phyloP scores from a whole-genome alignment of 1,284 basidiomycete species.

The Macrocybe sp. region DNA sequence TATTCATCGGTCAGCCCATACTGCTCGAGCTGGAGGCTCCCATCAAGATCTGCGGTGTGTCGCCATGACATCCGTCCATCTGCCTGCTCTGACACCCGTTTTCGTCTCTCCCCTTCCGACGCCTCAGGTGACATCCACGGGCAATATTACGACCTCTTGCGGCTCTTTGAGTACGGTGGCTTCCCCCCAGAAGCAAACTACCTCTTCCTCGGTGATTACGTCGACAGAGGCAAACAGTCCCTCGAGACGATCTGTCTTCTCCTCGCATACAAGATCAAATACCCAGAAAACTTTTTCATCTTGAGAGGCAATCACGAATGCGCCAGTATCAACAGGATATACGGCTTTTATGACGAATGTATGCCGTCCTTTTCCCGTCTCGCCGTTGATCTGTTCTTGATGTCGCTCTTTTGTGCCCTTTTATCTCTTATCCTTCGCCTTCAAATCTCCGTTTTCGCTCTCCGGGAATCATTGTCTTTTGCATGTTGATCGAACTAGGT shows the following conservation, averaged over 20 bases:
- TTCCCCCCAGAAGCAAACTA: constrained; percentile 97
- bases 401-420: not conserved
- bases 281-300: constrained; percentile 97
- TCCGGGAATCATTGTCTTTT: constrained; percentile 1
- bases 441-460: not conserved
- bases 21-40: constrained; percentile 91
- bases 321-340: constrained; percentile 93
- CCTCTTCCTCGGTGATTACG: constrained; percentile 93
- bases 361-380: constrained; percentile 26
- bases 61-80: constrained; percentile 9
- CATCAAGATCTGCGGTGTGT: constrained; percentile 95
- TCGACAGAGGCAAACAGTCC: constrained; percentile 92
- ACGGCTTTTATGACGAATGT: constrained; percentile 98
- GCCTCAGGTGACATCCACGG: constrained; percentile 86
- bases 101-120: not conserved
- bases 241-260: constrained; percentile 91
- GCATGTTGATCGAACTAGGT: constrained; percentile 42
- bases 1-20: constrained; percentile 95
- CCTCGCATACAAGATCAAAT: constrained; percentile 96
- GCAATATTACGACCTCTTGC: constrained; percentile 92
- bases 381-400: constrained; percentile 1
- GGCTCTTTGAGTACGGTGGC: constrained; percentile 92
- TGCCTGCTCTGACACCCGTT: not conserved
- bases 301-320: constrained; percentile 94
- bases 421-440: not conserved